Conservation (phyloP, 106 monocot genomes). For the Triglochin maritima region DNA sequence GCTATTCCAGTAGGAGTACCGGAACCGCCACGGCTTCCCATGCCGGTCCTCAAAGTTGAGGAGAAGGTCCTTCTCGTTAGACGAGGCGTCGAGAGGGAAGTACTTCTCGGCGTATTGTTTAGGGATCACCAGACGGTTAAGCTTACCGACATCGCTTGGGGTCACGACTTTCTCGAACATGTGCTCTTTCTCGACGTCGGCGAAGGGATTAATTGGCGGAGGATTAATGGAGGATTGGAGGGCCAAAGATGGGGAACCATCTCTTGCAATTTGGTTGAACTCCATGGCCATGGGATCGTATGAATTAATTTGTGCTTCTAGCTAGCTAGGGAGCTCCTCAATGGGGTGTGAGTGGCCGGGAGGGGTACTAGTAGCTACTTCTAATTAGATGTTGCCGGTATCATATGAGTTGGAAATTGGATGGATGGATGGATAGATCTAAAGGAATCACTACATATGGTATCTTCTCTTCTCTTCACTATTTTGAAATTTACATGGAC, state of each 20-base stretch:
- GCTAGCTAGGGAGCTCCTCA: background rate
- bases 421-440: no score
- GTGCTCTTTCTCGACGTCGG: constrained; percentile 54
- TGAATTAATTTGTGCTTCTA: background rate
- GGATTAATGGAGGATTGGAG: background rate
- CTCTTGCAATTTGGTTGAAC: background rate
- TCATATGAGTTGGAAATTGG: no score
- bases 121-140: constrained; percentile 89
- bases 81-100: constrained; percentile 57
- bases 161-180: constrained; percentile 96
- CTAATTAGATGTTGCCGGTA: no score
- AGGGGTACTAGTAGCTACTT: no score
- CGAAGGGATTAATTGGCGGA: background rate
- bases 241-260: background rate
- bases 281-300: no score
- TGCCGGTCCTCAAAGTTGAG: constrained; percentile 73
- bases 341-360: no score
- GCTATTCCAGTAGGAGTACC: constrained; percentile 98
- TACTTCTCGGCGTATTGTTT: constrained; percentile 94
- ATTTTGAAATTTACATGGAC: no score
- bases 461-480: no score
- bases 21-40: constrained; percentile 84
- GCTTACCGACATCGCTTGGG: constrained; percentile 94
- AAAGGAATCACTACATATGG: no score
- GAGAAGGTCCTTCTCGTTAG: constrained; percentile 58